Conservation (phyloP, 495 filamentous ascomycete species). For the Penicillium cataractarum region DNA sequence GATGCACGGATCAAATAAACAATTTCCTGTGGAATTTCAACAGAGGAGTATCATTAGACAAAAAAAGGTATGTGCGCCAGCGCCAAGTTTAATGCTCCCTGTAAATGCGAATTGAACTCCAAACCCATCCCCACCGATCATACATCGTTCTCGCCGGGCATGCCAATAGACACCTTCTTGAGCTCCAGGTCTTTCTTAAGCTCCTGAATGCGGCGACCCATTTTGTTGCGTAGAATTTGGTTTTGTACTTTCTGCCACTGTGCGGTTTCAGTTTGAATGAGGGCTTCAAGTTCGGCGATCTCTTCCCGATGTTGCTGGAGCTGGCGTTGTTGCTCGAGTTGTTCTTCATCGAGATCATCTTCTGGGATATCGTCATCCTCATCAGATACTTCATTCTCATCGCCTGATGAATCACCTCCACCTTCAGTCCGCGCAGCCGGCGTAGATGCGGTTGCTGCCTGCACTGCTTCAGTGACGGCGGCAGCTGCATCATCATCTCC, state of each 20-base stretch:
- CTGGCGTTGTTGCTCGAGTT: constrained; percentile 50
- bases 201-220: constrained; percentile 50
- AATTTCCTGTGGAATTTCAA: background rate
- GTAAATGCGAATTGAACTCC: constrained; percentile 1
- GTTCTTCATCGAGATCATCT: constrained; percentile 62
- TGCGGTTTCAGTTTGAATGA: constrained; percentile 49
- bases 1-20: background rate
- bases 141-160: constrained; percentile 39
- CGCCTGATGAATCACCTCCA: constrained; percentile 43
- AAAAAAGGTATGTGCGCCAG: background rate
- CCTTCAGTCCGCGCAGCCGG: constrained; percentile 43
- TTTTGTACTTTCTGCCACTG: constrained; percentile 49
- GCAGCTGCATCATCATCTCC: constrained; percentile 43
- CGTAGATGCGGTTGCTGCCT: constrained; percentile 38
- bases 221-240: constrained; percentile 53
- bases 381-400: constrained; percentile 57
- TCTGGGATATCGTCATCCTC: constrained; percentile 65
- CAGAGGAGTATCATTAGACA: background rate
- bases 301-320: constrained; percentile 54
- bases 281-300: constrained; percentile 50
- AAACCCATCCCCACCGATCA: constrained; percentile 14
- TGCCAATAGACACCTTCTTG: constrained; percentile 54
- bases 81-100: background rate
- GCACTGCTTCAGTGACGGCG: constrained; percentile 24
- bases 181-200: constrained; percentile 51